Base-by-base conservation (phyloP, 2,329 filamentous ascomycete genomes). In the Hypoxylon sp. region DNA sequence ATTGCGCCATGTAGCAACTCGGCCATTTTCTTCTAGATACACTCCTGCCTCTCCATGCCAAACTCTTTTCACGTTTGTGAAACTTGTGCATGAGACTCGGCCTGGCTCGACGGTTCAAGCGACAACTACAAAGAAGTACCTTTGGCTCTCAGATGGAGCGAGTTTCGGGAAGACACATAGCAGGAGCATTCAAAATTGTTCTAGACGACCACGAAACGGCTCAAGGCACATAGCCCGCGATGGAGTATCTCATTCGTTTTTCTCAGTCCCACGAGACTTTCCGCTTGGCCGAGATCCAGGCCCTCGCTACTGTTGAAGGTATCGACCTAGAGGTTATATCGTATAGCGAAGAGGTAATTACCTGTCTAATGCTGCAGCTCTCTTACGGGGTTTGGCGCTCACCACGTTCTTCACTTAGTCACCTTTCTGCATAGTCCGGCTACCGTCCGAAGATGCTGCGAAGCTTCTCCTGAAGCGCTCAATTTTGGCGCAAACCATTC, bases 231-330 rank as follows among this genome's bases (percentile, higher is more conserved):
- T 55, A 48, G 54, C 62, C 31, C 33, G 37, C 35, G 49, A 90
- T 90, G 89, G 89, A 97, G 69, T 98, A 93, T 77, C 86, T 99
- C 67, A 90, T 99, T 71, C 92, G 95, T 75, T 94, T 98, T 78
- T 92, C 91, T 49, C 96, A 98, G 81, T 85, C 88, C 65, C 95
- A 98, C 79, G 94, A 98, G 83, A 91, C 89, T n/a, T 99, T 99
- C 79, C 91, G 95, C 42, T 85, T 90, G 62, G 89, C 95, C 2
- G 96, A 99, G 80, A 87, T 97, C 13, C 84, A 95, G 76, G 90
- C 96, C 25, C 84, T 99, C 20, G 94, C 94, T 3, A 83, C 89
- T 8, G 79, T 95, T 4, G 87, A 90, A 62, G 85, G 85, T 8
- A 83, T 96, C 37, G 81, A 91, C 25, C 78, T 98, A 58, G 86